These are phyloP conservation scores for Colletotrichum endophyticum DNA, from an alignment of 2,329 filamentous ascomycete species.

Conservation along the genomic window DNA sequence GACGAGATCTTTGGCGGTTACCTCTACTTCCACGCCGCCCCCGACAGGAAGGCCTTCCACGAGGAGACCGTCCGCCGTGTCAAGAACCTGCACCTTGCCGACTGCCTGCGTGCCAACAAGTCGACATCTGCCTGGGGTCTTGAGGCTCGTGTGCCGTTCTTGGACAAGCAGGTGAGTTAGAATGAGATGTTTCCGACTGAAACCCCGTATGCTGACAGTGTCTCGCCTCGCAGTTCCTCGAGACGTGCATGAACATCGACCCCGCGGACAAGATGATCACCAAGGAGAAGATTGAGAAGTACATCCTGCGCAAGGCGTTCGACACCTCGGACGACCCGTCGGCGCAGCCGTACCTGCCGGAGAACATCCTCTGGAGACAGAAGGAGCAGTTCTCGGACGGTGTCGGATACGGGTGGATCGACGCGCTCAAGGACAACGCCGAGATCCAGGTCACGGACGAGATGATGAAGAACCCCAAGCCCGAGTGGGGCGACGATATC, in stretches of 20 bases:
- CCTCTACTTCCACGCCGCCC: slow-evolving; percentile 96
- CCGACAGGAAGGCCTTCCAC: slow-evolving; percentile 91
- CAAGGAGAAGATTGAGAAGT: slow-evolving; percentile 90
- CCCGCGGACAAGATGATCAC: slow-evolving; percentile 96
- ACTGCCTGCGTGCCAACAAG: slow-evolving; percentile 98
- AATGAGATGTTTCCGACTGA: background rate
- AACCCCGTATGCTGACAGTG: background rate
- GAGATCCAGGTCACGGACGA: slow-evolving; percentile 91
- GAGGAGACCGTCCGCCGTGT: slow-evolving; percentile 92
- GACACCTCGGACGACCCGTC: slow-evolving; percentile 88
- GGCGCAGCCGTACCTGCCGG: slow-evolving; percentile 85
- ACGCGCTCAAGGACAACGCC: slow-evolving; percentile 93
- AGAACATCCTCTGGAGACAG: slow-evolving; percentile 95
- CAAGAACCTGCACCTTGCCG: slow-evolving; percentile 95
- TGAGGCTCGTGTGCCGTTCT: slow-evolving; percentile 95
- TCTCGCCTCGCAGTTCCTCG: slow-evolving; percentile 70
- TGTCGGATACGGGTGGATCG: slow-evolving; percentile 99
- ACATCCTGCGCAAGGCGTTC: slow-evolving; percentile 97
- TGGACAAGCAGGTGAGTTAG: slow-evolving; percentile 81
- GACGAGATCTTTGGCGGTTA: slow-evolving; percentile 99
- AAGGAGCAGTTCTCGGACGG: slow-evolving; percentile 99
- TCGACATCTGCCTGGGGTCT: slow-evolving; percentile 98
- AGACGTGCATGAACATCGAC: slow-evolving; percentile 91
- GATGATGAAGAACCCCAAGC: slow-evolving; percentile 98
- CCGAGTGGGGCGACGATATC: slow-evolving; percentile 91